Conservation (phyloP, 2,329 filamentous ascomycete species). For the Colletotrichum lentis region DNA sequence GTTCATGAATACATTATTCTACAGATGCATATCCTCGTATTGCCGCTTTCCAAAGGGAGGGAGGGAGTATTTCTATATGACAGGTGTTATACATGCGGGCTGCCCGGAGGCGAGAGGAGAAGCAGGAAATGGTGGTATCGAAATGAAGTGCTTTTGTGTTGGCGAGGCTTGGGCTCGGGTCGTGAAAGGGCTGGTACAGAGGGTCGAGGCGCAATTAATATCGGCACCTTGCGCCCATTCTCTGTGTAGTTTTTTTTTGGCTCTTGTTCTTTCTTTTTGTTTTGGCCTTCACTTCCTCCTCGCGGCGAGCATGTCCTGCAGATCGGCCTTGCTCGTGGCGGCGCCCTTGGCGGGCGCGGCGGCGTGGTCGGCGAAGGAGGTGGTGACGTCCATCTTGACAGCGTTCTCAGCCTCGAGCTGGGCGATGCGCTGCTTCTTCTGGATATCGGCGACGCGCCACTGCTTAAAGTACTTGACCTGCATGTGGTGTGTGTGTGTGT, state of each 20-base stretch:
- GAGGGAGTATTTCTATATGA: not conserved
- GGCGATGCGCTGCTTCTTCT: constrained; percentile 81
- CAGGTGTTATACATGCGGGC: constrained; percentile 28
- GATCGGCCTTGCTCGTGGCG: constrained; percentile 47
- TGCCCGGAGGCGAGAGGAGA: not conserved
- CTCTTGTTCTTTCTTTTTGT: constrained; percentile 43
- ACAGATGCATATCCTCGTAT: not conserved
- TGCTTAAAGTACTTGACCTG: constrained; percentile 98
- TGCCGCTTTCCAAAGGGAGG: not conserved
- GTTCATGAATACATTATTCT: constrained; percentile 35
- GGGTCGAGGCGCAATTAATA: not conserved
- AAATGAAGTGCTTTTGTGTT: not conserved
- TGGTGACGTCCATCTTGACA: constrained; percentile 60
- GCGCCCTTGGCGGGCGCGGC: constrained; percentile 39
- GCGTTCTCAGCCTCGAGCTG: constrained; percentile 79
- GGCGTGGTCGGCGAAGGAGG: constrained; percentile 45
- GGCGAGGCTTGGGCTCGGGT: too few species aligned
- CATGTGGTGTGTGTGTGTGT: not conserved
- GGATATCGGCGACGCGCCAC: constrained; percentile 88
- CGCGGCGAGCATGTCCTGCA: constrained; percentile 51
- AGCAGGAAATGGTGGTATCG: constrained; percentile 19
- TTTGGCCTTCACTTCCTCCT: constrained; percentile 32
- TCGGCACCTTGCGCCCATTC: not conserved
- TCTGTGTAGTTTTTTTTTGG: not conserved
- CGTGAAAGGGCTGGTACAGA: not conserved